Base-by-base conservation (phyloP, 2,329 filamentous ascomycete species). In the Pezicula neosporulosa region DNA sequence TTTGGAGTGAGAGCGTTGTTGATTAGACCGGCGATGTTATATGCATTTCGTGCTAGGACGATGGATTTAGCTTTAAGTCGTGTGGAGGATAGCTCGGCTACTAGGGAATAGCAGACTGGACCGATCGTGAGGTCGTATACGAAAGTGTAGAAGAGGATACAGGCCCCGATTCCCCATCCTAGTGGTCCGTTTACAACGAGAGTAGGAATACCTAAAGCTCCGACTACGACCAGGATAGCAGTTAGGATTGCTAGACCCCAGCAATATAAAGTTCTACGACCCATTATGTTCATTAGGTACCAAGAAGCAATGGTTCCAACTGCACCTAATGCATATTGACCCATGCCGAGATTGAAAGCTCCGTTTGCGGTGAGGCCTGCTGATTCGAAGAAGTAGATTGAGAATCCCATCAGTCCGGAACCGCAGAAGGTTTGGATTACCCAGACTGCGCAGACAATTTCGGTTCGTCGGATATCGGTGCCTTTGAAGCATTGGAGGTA, bases 1-100 rank as follows among this genome's bases (percentile, higher is more conserved):
- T 38, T 90, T 88, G 69, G 95, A 84, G 67, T 90, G 73, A 63
- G 93, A 72, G 7, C 44, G 6, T 48, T 41, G 37, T 45, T 53
- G 36, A 61, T 33, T 24, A 60, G 52, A 12, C 69, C 69, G 47
- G 67, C 63, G 9, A 71, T 50, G 10, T 69, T 95, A 80, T 85
- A 95, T 57, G 89, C 72, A 59, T 87, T 87, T 49, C 90, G 85
- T 1, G 88, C 89, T 3, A 96, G 77, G 1, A 93, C 90, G 24
- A 96, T 87, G 1, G 91, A 96, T 76, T 96, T 96, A 73, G 93
- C 90, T 65, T 90, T 87, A 36, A 96, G 77, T 1, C 91, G 81
- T n/a, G 88, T 82, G 0, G 89, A 90, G 0, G 89, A 89, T 21
- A 96, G 72, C 68, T 96, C 90, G 3, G 87, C 82, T 7, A 95